A percentile compares a stretch with the other conserved stretches of the same genome.
Evolutionary conservation across 2,329 filamentous ascomycete genomes (phyloP).

Genomic region (Ceratocystiopsis brevicomis): DNA sequence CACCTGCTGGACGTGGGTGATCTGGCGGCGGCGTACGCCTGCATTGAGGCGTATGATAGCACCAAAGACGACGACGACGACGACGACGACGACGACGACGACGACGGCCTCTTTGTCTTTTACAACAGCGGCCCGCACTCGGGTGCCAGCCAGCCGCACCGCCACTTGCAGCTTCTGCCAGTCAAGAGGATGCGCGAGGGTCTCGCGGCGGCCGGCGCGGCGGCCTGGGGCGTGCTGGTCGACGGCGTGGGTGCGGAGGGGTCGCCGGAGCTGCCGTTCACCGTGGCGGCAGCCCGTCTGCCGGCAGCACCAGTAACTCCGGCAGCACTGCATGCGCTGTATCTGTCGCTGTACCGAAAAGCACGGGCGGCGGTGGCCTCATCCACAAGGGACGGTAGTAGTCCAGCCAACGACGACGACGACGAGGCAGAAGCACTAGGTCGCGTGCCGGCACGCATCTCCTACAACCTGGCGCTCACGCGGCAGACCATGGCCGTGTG

Average conservation of each 20-base stretch:
- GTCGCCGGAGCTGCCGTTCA: conserved; percentile 2
- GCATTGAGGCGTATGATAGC: conserved; percentile 34
- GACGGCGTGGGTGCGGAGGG: conserved; percentile 12
- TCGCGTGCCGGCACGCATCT: conserved; percentile 30
- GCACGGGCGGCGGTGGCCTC: conserved; percentile 17
- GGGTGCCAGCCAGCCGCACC: conserved; percentile 52
- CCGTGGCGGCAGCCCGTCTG: conserved; percentile 3
- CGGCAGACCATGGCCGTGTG: conserved; percentile 31
- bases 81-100: conserved; percentile 6
- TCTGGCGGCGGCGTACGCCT: conserved; percentile 40
- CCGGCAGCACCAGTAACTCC: background rate
- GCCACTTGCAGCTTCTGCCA: conserved; percentile 54
- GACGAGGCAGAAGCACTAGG: conserved; percentile 10
- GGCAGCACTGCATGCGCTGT: conserved; percentile 19
- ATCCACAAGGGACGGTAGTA: no score
- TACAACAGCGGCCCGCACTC: conserved; percentile 53
- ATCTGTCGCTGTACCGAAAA: conserved; percentile 27
- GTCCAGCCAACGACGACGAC: background rate
- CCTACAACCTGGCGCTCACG: conserved; percentile 46
- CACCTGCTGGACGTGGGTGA: conserved; percentile 41
- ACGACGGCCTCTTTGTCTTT: conserved; percentile 38
- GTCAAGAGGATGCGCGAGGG: conserved; percentile 42
- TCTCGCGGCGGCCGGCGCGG: conserved; percentile 14
- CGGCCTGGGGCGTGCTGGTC: conserved; percentile 31
- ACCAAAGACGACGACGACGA: conserved; percentile 3